Conservation (phyloP, 208 protist species). For the Wallacemonas sp. region DNA sequence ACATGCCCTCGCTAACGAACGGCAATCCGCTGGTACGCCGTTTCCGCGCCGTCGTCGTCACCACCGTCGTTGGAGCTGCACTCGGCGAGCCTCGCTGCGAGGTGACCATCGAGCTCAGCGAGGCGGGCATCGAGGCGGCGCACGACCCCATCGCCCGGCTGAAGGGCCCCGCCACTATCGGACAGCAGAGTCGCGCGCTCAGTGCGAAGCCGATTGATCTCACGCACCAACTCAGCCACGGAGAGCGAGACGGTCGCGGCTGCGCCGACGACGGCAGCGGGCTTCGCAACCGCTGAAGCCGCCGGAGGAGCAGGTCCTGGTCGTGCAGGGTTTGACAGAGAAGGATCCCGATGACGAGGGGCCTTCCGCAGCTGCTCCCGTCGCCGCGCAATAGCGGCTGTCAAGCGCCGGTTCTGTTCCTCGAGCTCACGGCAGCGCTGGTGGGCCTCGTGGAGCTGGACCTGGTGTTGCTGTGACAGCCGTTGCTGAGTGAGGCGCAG, state of each 20-base stretch:
- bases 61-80: not conserved
- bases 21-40: not conserved
- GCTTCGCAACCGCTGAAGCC: not conserved
- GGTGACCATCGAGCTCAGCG: conserved; percentile 32
- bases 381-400: conserved; percentile 48
- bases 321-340: too few species aligned
- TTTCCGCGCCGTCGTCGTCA: not conserved
- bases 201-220: conserved; percentile 48
- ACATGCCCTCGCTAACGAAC: not conserved
- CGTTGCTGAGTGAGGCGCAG: conserved; percentile 38
- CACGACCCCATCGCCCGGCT: conserved; percentile 51
- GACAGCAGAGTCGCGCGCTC: conserved; percentile 54
- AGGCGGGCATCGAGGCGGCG: conserved; percentile 51
- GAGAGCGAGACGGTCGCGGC: conserved; percentile 1
- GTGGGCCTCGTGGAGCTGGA: conserved; percentile 23
- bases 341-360: not conserved
- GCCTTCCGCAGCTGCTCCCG: conserved; percentile 48
- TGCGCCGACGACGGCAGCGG: not conserved
- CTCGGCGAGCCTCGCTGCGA: conserved; percentile 9
- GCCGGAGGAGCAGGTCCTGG: not conserved
- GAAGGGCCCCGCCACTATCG: conserved; percentile 60
- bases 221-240: conserved; percentile 8
- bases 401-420: conserved; percentile 55
- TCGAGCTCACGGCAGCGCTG: conserved; percentile 44
- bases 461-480: conserved; percentile 38